Evolutionary conservation across 2,329 filamentous ascomycete species (phyloP), one percentile per base, ranked within the genome.

Genomic region (Cladosporium sp.): DNA sequence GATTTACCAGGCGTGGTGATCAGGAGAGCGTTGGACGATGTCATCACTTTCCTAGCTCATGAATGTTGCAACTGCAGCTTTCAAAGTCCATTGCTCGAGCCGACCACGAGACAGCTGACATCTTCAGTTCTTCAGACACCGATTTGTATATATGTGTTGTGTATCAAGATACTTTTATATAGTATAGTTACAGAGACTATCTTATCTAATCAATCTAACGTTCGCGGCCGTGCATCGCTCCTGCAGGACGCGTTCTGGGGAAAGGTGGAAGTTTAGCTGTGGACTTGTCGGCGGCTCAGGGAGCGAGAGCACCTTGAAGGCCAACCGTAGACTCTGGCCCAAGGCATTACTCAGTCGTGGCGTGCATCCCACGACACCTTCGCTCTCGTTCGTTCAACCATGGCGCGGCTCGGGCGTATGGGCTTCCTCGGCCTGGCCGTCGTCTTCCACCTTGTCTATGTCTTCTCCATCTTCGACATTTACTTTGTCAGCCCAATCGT

Each of bases 401-500:
- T 77, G 74, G 72, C 73, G 61, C 78, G 80, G 63, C 70, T 83
- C 53, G 75, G 80, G 59, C 89, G 91, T 66, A 81, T 88, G 65
- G 85, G 85, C 66, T 97, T 99, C 68, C 73, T 97, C 69, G 84
- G 86, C 67, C 82, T 95, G 66, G 93, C 93, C 61, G 80, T 96
- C 66, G 74, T 92, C 54, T 99, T 99, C 68, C 95, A 99, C 71
- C 70, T 97, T 48, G 82, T 95, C 58, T 99, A 99, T 70, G 86
- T 96, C 51, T 88, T 86, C 67, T 96, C 90, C 54, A 97, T 97
- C 64, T 99, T 99, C 73, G 91, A 96, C 70, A 93, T 97, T 57
- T 97, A 99, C 73, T 99, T 99, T 67, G 90, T 96, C 66, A 96
- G 90, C 68, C 93, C 93, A 18, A 93, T 99, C 61, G 93, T 97